Base-by-base conservation (phyloP, 108 stramenopile genomes). In the Aurantiochytrium sp. region DNA sequence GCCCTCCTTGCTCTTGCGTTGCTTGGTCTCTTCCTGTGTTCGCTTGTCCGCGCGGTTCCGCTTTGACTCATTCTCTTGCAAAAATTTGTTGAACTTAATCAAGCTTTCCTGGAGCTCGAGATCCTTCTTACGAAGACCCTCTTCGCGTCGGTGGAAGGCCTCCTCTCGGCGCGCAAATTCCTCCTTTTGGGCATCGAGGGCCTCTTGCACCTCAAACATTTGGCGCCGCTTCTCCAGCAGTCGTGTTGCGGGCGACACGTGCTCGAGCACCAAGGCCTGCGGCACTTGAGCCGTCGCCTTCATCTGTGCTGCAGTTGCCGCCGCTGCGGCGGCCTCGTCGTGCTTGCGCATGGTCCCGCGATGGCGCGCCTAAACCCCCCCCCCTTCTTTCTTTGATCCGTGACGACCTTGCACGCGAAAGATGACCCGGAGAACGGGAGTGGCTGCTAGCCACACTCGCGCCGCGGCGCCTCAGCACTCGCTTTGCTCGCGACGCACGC, bases 121-220 rank as follows among this genome's bases (percentile, higher is more conserved):
- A 60, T 94, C 94, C 60, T 94, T 94, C 58, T 91, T 89, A 35
- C 93, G 88, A 14, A 94, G 87, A 4, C 88, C 88, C 90, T 94
- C 92, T 88, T 94, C 94, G 57, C 94, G 91, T 57, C 92, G 91
- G n/a, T 92, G 91, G 44, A 93, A 93, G 5, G 93, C 94, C 21
- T 93, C 94, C 88, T 88, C 90, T 0, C 90, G 88, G 55, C 92
- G 45, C 10, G 93, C 90, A 44, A 93, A 93, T 72, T 94, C 94
- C 58, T 94, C 93, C 87, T 94, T 94, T 60, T 94, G 93, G 3
- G 93, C 92, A 69, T 94, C 93, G 21, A 94, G 91, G 5, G 94
- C 94, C 72, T 94, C 93, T 73, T 94, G 93, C 43, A 94, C 93
- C 91, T 94, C 94, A 64, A 94, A 94, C 94, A 94, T 94, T 60